Percentiles rank a stretch among this genome's conserved stretches.
These are phyloP conservation scores for Myriosclerotinia curreyana DNA, from an alignment of 2,329 filamentous ascomycete species.

Conservation along the genomic window DNA sequence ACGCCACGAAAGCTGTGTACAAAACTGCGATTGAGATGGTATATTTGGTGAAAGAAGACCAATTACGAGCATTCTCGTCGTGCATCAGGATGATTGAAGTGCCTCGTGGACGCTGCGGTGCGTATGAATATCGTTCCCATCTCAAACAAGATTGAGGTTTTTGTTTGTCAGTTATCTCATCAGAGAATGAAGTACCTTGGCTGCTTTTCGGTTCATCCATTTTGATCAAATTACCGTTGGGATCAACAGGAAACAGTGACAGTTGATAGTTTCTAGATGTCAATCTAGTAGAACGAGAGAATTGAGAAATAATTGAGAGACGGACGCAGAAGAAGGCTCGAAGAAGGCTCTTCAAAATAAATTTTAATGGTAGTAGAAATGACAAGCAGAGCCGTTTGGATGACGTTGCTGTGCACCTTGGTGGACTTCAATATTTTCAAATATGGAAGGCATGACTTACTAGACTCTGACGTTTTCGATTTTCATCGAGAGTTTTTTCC, in stretches of 20 bases:
- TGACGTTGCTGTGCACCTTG: not conserved
- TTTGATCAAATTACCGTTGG: not conserved
- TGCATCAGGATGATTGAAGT: constrained; percentile 7
- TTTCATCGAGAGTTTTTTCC: not conserved
- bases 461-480: not conserved
- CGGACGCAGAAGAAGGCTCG: not conserved
- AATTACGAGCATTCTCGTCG: constrained; percentile 2
- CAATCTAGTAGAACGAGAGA: not conserved
- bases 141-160: constrained; percentile 16
- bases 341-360: not conserved
- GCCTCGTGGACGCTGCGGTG: constrained; percentile 10
- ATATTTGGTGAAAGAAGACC: not conserved
- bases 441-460: constrained; percentile 2
- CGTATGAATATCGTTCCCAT: constrained; percentile 13
- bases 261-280: not conserved
- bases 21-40: constrained; percentile 10
- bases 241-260: not conserved
- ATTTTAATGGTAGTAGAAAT: not conserved
- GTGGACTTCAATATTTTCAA: not conserved
- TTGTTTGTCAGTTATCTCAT: not conserved
- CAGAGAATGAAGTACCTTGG: not conserved
- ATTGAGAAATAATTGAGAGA: not conserved
- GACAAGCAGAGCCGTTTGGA: not conserved
- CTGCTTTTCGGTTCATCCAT: constrained; percentile 3
- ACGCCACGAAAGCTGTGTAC: constrained; percentile 18